phyloP scores from a whole-genome alignment of 2,329 filamentous ascomycete genomes.

The Microdochium trichocladiopsis region DNA sequence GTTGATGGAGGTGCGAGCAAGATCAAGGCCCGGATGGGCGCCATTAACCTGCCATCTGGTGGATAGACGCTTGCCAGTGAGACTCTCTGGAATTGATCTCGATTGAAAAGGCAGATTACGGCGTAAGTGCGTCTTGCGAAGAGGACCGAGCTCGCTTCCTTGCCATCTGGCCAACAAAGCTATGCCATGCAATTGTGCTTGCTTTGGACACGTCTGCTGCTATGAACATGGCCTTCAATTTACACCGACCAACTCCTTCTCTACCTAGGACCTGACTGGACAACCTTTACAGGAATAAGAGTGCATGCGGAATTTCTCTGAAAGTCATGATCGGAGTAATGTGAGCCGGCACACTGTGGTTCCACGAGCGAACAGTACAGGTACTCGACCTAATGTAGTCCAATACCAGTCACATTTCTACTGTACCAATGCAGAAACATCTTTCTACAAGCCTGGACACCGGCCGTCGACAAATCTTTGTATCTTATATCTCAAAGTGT shows the following conservation, averaged over 20 bases:
- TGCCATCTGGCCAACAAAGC: neutral
- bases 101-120: neutral
- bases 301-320: neutral
- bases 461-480: neutral
- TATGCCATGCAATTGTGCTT: neutral
- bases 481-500: neutral
- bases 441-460: neutral
- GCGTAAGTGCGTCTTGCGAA: neutral
- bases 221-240: neutral
- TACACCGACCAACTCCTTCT: neutral
- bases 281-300: neutral
- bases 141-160: neutral
- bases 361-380: neutral
- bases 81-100: neutral
- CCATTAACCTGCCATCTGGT: neutral
- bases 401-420: neutral
- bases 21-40: constrained; percentile 10
- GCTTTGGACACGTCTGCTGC: neutral
- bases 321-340: neutral
- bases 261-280: neutral
- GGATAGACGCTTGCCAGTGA: neutral
- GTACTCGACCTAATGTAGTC: neutral
- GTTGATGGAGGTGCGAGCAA: constrained; percentile 18
- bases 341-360: neutral
- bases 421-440: neutral